Evolutionary conservation across 768 basidiomycete genomes (phyloP), one percentile per base, ranked within the genome.

Genomic region (Rickenella mellea): DNA sequence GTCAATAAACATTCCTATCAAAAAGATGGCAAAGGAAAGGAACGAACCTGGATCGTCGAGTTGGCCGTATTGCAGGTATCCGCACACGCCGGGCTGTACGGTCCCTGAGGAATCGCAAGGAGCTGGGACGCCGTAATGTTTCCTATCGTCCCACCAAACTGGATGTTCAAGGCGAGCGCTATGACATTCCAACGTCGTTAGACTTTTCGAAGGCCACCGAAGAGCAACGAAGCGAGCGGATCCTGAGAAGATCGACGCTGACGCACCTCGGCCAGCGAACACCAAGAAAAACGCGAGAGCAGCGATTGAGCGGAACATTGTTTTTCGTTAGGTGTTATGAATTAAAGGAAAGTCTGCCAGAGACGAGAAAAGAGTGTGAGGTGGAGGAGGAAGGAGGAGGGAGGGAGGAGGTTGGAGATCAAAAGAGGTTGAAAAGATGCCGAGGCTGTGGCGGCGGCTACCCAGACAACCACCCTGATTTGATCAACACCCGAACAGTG

Each of bases 251-350:
- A 20, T 11, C 27, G 2, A 3, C 7, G n/a, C 42, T 12, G n/a
- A 41, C 51, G 32, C 51, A 78, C 81, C 77, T 76, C 69, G 77
- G 49, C 75, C 67, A 56, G 74, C 76, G 63, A 80, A 67, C 51
- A 61, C 60, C 41, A 60, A 50, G 42, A 73, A 51, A 35, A 67
- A 55, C 48, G 57, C 41, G 45, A 64, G 33, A 48, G 55, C 48
- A 43, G 51, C 7, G 22, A 56, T 43, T 27, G 46, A 47, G 47
- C 33, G 33, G 33, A 36, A 36, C 33, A 36, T 36, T 22, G 19
- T 36, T 36, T 17, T 36, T 21, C 8, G 14, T 6, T 5, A 33
- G 15, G 15, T 33, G 15, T 36, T 10, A 7, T 32, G 30, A 32
- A 32, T 14, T 32, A 14, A n/a, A n/a, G 30, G 30, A 32, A 32